Conservation (phyloP, 2,329 filamentous ascomycete species). For the Paraphaeosphaeria sporulosa region DNA sequence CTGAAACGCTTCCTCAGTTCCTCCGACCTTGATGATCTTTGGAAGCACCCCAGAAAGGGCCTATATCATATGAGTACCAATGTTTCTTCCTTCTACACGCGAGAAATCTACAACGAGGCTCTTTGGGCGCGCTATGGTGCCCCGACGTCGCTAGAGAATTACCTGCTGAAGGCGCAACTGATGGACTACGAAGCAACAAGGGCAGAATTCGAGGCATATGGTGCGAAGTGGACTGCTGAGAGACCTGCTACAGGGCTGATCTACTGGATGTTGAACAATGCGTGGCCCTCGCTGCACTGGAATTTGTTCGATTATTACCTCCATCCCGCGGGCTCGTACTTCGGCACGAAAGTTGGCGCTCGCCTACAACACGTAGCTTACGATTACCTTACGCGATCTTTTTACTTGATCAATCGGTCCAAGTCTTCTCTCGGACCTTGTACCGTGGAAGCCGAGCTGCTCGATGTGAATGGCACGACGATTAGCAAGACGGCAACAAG, state of each 20-base stretch:
- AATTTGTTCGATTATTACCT: constrained; percentile 71
- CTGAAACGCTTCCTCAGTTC: constrained; percentile 62
- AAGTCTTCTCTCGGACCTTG: constrained; percentile 51
- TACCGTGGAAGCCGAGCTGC: constrained; percentile 58
- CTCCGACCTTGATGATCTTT: constrained; percentile 63
- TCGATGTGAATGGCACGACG: constrained; percentile 57
- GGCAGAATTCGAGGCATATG: constrained; percentile 66
- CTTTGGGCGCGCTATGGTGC: constrained; percentile 62
- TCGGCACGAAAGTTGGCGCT: constrained; percentile 62
- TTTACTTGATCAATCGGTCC: constrained; percentile 65
- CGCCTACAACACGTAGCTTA: constrained; percentile 64
- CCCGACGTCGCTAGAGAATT: constrained; percentile 63
- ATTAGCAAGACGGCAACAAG: constrained; percentile 45
- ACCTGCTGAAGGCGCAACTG: constrained; percentile 67
- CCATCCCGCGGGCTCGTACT: constrained; percentile 65
- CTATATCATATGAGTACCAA: constrained; percentile 68
- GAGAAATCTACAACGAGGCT: constrained; percentile 65
- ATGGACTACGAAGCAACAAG: constrained; percentile 71
- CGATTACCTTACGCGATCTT: constrained; percentile 56
- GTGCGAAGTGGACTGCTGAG: constrained; percentile 58
- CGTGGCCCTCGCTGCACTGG: constrained; percentile 72
- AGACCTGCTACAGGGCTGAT: constrained; percentile 67
- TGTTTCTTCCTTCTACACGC: constrained; percentile 63
- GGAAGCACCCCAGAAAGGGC: constrained; percentile 61
- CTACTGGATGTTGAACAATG: constrained; percentile 74